These are phyloP conservation scores for Amborella trichopoda DNA, from an alignment of 164 flowering plant genomes.

Conservation along the genomic window DNA sequence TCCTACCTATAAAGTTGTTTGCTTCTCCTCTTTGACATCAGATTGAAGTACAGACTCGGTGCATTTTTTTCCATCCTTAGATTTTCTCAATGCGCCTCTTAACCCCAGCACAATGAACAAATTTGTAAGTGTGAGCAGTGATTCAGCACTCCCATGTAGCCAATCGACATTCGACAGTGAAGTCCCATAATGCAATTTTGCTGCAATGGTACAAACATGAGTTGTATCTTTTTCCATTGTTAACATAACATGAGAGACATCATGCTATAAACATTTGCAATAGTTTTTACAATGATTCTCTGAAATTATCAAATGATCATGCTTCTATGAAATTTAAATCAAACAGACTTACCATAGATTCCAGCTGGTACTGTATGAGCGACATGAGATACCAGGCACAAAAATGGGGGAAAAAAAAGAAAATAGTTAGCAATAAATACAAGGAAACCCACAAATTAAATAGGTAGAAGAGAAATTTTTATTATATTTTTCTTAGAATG, in stretches of 20 bases:
- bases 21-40: too few relatives aligned
- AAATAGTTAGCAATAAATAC: too few relatives aligned
- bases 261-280: not conserved
- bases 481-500: too few relatives aligned
- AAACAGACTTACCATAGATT: slow-evolving; percentile 64
- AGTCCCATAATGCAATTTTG: slow-evolving; percentile 92
- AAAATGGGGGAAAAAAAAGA: too few relatives aligned
- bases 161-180: slow-evolving; percentile 91
- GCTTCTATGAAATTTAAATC: not conserved
- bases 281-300: not conserved
- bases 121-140: slow-evolving; percentile 80
- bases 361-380: slow-evolving; percentile 78
- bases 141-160: slow-evolving; percentile 94
- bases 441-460: too few relatives aligned
- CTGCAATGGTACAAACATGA: slow-evolving; percentile 25
- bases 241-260: not conserved
- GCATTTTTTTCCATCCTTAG: slow-evolving; percentile 17
- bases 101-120: slow-evolving; percentile 79
- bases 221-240: too few relatives aligned
- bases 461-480: too few relatives aligned
- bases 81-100: slow-evolving; percentile 52
- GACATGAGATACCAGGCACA: too few relatives aligned
- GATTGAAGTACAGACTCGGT: too few relatives aligned
- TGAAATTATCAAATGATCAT: not conserved
- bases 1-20: too few relatives aligned